Evolutionary conservation across 768 basidiomycete species (phyloP).

Genomic region (Udeniomyces megalosporus): DNA sequence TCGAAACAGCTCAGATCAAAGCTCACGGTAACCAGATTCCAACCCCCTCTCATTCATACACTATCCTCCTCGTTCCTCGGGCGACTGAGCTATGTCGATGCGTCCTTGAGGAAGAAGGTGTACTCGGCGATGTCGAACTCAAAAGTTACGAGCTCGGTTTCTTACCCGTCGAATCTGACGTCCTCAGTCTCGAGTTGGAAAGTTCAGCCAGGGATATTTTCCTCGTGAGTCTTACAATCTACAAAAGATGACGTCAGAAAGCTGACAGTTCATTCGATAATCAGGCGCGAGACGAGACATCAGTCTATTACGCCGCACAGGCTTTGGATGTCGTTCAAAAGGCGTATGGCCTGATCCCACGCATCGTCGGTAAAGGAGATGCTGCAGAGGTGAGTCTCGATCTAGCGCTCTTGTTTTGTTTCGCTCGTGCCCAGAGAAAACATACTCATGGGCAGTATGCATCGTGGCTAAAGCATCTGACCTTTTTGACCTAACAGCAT

Average conservation of each 20-base stretch:
- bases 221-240: slow-evolving; percentile 45
- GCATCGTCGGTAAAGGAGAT: slow-evolving; percentile 86
- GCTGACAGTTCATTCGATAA: too few species aligned
- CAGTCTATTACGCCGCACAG: slow-evolving; percentile 74
- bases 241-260: background rate
- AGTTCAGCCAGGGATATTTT: slow-evolving; percentile 74
- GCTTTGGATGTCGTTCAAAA: slow-evolving; percentile 64
- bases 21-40: slow-evolving; percentile 44
- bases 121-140: slow-evolving; percentile 70
- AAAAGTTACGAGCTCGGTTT: slow-evolving; percentile 72
- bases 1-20: slow-evolving; percentile 69
- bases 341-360: slow-evolving; percentile 73
- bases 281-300: slow-evolving; percentile 83
- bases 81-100: slow-evolving; percentile 68
- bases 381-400: slow-evolving; percentile 32
- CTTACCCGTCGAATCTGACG: slow-evolving; percentile 82
- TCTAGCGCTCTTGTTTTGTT: too few species aligned
- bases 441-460: too few species aligned
- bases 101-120: slow-evolving; percentile 90
- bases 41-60: slow-evolving; percentile 52
- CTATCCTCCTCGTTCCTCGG: slow-evolving; percentile 71
- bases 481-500: slow-evolving; percentile 37
- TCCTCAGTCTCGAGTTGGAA: slow-evolving; percentile 76
- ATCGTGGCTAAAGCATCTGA: too few species aligned
- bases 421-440: too few species aligned